Evolutionary conservation across 192 early-diverging fungal species (phyloP).

Genomic region (Coemansia sp.): DNA sequence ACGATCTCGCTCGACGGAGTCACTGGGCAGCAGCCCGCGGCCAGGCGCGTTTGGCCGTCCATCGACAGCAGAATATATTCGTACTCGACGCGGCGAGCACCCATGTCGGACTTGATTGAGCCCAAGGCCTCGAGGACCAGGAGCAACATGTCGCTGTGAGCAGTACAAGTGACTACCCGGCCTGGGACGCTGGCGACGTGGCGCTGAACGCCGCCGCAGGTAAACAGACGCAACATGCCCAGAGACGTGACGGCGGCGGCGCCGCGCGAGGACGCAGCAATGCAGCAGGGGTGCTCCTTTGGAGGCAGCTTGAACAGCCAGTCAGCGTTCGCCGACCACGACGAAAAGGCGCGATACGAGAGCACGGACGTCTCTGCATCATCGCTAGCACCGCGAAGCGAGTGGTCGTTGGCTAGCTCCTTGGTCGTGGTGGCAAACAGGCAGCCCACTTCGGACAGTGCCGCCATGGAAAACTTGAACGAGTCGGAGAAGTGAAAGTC

Average conservation of each 20-base stretch:
- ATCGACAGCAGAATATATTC: constrained; percentile 35
- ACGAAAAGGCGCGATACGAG: constrained; percentile 67
- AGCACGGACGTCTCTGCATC: constrained; percentile 54
- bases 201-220: constrained; percentile 71
- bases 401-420: constrained; percentile 40
- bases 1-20: constrained; percentile 54
- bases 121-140: constrained; percentile 26
- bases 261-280: constrained; percentile 65
- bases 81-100: constrained; percentile 21
- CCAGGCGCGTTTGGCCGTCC: constrained; percentile 23
- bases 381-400: constrained; percentile 50
- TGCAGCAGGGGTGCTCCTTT: constrained; percentile 64
- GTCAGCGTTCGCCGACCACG: constrained; percentile 63
- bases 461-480: constrained; percentile 71
- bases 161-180: constrained; percentile 33
- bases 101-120: constrained; percentile 10
- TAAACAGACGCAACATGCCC: constrained; percentile 75
- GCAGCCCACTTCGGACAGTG: constrained; percentile 63
- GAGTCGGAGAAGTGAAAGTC: constrained; percentile 81
- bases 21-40: constrained; percentile 56
- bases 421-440: constrained; percentile 56
- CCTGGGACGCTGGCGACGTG: constrained; percentile 62
- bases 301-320: constrained; percentile 67
- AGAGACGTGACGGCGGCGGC: constrained; percentile 67
- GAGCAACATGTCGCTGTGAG: constrained; percentile 32